These are phyloP conservation scores for Linnemannia elongata DNA, from an alignment of 192 early-diverging fungal genomes.

Conservation along the genomic window DNA sequence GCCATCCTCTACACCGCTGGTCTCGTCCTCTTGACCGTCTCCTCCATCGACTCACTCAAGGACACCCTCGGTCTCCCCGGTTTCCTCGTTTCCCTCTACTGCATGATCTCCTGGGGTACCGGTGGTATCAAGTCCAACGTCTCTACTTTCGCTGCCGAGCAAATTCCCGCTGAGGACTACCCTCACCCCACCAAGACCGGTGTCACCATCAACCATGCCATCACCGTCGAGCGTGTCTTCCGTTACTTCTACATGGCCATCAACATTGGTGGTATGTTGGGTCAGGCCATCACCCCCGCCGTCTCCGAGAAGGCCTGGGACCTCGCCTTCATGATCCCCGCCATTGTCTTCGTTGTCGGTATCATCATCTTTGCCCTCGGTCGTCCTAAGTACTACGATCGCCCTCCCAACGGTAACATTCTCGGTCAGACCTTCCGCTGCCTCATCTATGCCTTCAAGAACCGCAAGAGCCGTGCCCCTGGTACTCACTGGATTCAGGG, in stretches of 20 bases:
- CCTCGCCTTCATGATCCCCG: constrained; percentile 70
- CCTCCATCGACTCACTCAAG: constrained; percentile 66
- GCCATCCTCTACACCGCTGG: constrained; percentile 69
- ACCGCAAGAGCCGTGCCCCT: constrained; percentile 31
- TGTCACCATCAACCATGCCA: constrained; percentile 69
- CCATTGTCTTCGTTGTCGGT: constrained; percentile 69
- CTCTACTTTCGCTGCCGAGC: constrained; percentile 75
- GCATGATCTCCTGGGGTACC: constrained; percentile 71
- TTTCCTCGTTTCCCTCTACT: constrained; percentile 67
- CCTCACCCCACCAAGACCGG: constrained; percentile 66
- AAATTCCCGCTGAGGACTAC: constrained; percentile 66
- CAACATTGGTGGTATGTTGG: constrained; percentile 72
- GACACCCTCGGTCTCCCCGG: constrained; percentile 67
- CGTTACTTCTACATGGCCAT: constrained; percentile 82
- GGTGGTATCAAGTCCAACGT: constrained; percentile 78
- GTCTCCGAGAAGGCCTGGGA: constrained; percentile 69
- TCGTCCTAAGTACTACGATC: constrained; percentile 63
- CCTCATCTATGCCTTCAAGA: constrained; percentile 48
- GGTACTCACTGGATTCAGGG: constrained; percentile 62
- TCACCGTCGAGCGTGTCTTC: constrained; percentile 76
- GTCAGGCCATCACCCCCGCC: constrained; percentile 71
- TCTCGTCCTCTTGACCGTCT: constrained; percentile 65
- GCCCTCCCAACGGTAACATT: constrained; percentile 70
- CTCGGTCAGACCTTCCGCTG: constrained; percentile 63
- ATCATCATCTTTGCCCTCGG: constrained; percentile 68